Percentiles rank a stretch among this genome's conserved stretches.
These are phyloP conservation scores for Diaporthe sp. DNA, from an alignment of 2,329 filamentous ascomycete species.

Conservation along the genomic window DNA sequence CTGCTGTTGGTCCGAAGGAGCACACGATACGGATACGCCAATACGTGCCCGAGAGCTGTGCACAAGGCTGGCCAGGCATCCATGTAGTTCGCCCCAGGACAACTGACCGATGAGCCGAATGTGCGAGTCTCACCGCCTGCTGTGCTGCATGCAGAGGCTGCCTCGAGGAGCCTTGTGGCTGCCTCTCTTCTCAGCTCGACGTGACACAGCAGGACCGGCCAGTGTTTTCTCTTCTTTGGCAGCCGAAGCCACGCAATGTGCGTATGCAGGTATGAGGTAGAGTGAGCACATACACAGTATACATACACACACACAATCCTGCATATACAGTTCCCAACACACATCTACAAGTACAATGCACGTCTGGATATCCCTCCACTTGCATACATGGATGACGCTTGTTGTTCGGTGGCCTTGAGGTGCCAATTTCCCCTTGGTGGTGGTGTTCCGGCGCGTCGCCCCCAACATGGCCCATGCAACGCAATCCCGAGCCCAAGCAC, in stretches of 20 bases:
- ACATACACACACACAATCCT: neutral
- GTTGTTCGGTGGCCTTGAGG: neutral
- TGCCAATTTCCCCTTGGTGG: slow-evolving; percentile 10
- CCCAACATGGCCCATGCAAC: slow-evolving; percentile 7
- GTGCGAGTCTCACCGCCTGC: slow-evolving; percentile 21
- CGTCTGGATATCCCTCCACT: neutral
- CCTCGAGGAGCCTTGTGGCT: slow-evolving; percentile 17
- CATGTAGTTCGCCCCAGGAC: slow-evolving; percentile 3
- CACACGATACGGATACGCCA: slow-evolving; percentile 13
- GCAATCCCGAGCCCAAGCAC: slow-evolving; percentile 7
- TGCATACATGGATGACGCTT: slow-evolving; percentile 27
- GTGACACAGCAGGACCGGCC: slow-evolving; percentile 10
- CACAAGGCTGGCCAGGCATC: slow-evolving; percentile 19
- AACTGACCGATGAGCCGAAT: neutral
- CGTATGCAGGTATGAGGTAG: neutral
- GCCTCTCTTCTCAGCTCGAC: slow-evolving; percentile 15
- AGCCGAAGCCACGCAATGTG: slow-evolving; percentile 2
- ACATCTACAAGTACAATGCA: neutral
- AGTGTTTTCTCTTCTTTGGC: neutral
- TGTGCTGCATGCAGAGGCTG: slow-evolving; percentile 16
- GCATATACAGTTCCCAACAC: neutral
- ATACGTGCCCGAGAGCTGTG: slow-evolving; percentile 11
- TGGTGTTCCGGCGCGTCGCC: slow-evolving; percentile 4
- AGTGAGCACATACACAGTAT: neutral
- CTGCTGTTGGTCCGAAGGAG: slow-evolving; percentile 31